Percentiles rank a stretch among this genome's conserved stretches.
Evolutionary conservation across 768 basidiomycete species (phyloP).

Genomic region (Tylopilus sp.): DNA sequence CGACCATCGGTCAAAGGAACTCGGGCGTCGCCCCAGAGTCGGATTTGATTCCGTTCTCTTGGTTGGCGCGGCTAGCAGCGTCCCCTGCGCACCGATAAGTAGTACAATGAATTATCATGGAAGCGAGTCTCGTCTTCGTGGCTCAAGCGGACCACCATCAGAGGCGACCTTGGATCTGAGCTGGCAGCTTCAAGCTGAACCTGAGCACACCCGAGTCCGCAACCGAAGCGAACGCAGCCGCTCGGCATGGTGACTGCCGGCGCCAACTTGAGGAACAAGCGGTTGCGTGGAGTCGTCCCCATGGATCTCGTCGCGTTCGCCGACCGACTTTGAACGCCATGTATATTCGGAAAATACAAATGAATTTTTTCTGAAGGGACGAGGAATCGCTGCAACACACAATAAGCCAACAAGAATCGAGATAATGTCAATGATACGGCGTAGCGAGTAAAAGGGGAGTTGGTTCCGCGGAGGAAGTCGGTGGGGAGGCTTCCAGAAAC

Average conservation of each 20-base stretch:
- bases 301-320: slow-evolving; percentile 1
- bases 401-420: slow-evolving; percentile 11
- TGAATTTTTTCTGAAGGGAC: slow-evolving; percentile 6
- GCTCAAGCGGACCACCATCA: background rate
- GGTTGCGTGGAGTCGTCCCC: background rate
- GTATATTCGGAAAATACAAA: slow-evolving; percentile 25
- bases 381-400: slow-evolving; percentile 7
- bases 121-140: no score
- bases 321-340: slow-evolving; percentile 5
- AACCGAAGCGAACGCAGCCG: background rate
- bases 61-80: no score
- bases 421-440: slow-evolving; percentile 22
- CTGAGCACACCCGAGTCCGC: background rate
- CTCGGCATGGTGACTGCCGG: background rate
- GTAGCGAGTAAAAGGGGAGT: slow-evolving; percentile 13
- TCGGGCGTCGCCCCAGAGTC: no score
- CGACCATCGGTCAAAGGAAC: no score
- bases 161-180: background rate
- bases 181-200: background rate
- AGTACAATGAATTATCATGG: no score
- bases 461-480: slow-evolving; percentile 12
- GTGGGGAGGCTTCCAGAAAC: slow-evolving; percentile 11
- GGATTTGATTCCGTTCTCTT: no score
- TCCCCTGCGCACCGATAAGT: no score
- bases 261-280: background rate